phyloP scores from a whole-genome alignment of 2,329 filamentous ascomycete species.

The Remersonia thermophila region DNA sequence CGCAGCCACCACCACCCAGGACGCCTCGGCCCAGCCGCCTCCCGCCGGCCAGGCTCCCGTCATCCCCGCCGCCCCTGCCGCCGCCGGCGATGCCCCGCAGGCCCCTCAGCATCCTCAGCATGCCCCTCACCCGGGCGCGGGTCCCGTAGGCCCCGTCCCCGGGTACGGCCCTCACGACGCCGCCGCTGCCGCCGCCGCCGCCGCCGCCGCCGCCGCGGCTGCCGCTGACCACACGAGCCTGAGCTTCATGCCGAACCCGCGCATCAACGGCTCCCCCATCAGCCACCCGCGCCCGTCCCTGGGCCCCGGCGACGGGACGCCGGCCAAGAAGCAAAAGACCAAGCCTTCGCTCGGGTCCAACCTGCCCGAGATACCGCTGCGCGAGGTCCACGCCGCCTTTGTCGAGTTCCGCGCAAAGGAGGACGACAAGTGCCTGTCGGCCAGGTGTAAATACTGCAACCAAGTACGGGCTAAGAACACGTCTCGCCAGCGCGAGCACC shows the following conservation, averaged over 20 bases:
- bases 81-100: not conserved
- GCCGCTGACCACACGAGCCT: conserved; percentile 10
- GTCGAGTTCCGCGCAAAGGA: conserved; percentile 16
- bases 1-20: conserved; percentile 3
- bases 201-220: not conserved
- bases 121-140: not conserved
- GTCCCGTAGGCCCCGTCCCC: not conserved
- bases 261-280: conserved; percentile 14
- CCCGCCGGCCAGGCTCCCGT: not conserved
- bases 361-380: conserved; percentile 14
- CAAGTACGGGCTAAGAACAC: conserved; percentile 18
- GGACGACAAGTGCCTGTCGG: conserved; percentile 16
- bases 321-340: conserved; percentile 16
- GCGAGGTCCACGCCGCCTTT: conserved; percentile 18
- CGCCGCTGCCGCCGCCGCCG: not conserved
- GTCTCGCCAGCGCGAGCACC: conserved; percentile 17
- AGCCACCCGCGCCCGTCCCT: conserved; percentile 8
- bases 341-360: conserved; percentile 7
- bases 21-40: not conserved
- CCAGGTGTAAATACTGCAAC: conserved; percentile 14
- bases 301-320: conserved; percentile 10
- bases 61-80: not conserved
- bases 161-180: conserved; percentile 5
- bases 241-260: conserved; percentile 16
- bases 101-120: not conserved